These are phyloP conservation scores for Laetiporus sulphureus DNA, from an alignment of 1,284 basidiomycete genomes.

Conservation along the genomic window DNA sequence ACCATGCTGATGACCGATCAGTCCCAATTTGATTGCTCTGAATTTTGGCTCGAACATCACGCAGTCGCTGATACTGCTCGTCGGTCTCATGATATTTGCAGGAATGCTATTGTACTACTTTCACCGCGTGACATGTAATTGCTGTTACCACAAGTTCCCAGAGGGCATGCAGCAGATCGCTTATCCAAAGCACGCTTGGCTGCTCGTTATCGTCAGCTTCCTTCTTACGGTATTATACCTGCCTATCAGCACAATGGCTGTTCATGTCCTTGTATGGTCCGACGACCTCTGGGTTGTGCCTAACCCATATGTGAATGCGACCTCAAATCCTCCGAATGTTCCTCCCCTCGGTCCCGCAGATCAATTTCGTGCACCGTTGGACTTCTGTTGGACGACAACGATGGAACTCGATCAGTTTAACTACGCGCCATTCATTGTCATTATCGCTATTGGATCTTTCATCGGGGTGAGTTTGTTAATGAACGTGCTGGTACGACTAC, in stretches of 20 bases:
- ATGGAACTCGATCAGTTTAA: slow-evolving; percentile 70
- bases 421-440: slow-evolving; percentile 58
- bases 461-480: slow-evolving; percentile 37
- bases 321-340: slow-evolving; percentile 40
- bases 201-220: slow-evolving; percentile 53
- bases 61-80: slow-evolving; percentile 48
- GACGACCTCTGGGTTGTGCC: slow-evolving; percentile 67
- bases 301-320: slow-evolving; percentile 61
- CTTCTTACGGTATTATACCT: slow-evolving; percentile 60
- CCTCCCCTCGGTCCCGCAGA: slow-evolving; percentile 47
- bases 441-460: slow-evolving; percentile 50
- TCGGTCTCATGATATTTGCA: slow-evolving; percentile 49
- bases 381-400: slow-evolving; percentile 77
- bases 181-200: slow-evolving; percentile 39
- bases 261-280: slow-evolving; percentile 69
- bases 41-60: slow-evolving; percentile 54
- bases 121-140: slow-evolving; percentile 39
- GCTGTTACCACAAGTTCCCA: slow-evolving; percentile 38
- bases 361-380: slow-evolving; percentile 54
- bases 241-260: slow-evolving; percentile 63
- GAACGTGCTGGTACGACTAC: not conserved
- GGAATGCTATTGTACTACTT: slow-evolving; percentile 51
- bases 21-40: slow-evolving; percentile 64
- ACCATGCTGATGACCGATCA: slow-evolving; percentile 24
- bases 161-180: slow-evolving; percentile 50